Evolutionary conservation across 164 flowering plant genomes (phyloP).

Genomic region (Aristolochia fimbriata): DNA sequence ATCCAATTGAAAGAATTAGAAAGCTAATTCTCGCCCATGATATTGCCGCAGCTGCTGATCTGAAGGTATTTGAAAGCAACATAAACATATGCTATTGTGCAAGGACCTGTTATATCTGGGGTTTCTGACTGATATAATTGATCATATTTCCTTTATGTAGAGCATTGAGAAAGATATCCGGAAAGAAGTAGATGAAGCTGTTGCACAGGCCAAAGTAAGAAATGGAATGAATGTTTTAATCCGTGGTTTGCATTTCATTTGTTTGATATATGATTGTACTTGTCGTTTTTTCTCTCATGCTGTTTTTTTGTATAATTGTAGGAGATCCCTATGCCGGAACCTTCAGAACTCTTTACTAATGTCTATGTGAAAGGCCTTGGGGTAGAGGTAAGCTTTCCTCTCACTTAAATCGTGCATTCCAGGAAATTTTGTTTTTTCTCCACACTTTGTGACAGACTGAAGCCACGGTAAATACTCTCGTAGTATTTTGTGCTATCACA

Average conservation of each 20-base stretch:
- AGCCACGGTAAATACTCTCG: too few relatives aligned
- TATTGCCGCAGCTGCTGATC: conserved; percentile 77
- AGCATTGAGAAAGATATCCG: conserved; percentile 80
- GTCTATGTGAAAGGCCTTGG: conserved; percentile 76
- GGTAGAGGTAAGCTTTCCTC: conserved; percentile 49
- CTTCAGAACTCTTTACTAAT: conserved; percentile 79
- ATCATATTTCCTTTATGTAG: conserved; percentile 22
- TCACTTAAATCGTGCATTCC: background rate
- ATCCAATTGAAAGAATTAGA: conserved; percentile 85
- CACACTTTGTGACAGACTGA: too few relatives aligned
- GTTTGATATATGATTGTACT: too few relatives aligned
- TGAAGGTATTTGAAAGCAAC: conserved; percentile 49
- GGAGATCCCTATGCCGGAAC: conserved; percentile 92
- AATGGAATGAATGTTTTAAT: background rate
- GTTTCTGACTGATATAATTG: too few relatives aligned
- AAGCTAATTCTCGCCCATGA: conserved; percentile 73
- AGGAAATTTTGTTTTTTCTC: background rate
- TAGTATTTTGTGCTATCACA: too few relatives aligned
- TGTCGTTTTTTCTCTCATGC: background rate
- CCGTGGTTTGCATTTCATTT: background rate
- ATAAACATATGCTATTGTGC: too few relatives aligned
- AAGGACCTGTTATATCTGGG: too few relatives aligned
- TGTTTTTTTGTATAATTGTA: conserved; percentile 14
- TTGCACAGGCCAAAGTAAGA: conserved; percentile 87
- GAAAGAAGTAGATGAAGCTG: conserved; percentile 91